phyloP scores from a whole-genome alignment of 2,329 filamentous ascomycete species.

The Apiospora koreana region DNA sequence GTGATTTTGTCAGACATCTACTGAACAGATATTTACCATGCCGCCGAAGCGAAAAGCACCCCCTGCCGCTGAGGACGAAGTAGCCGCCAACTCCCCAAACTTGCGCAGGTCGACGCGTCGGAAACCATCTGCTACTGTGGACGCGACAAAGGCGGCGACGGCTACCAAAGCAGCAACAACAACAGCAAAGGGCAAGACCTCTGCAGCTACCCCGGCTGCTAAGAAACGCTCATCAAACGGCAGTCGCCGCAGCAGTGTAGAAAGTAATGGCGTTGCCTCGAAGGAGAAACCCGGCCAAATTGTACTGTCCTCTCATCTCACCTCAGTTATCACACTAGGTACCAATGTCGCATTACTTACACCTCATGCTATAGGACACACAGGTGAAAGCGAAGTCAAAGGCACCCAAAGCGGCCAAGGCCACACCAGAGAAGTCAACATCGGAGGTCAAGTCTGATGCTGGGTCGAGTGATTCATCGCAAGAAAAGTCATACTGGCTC shows the following conservation, averaged over 20 bases:
- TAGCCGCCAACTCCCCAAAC: neutral
- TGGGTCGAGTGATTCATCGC: neutral
- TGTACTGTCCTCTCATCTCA: neutral
- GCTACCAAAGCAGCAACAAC: slow-evolving; percentile 1
- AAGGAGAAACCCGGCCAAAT: neutral
- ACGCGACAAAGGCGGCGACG: slow-evolving; percentile 8
- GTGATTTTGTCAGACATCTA: too few relatives aligned
- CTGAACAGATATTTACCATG: neutral
- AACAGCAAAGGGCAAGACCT: neutral
- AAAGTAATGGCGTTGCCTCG: neutral
- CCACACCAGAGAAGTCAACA: neutral
- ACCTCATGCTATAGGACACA: neutral
- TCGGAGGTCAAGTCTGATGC: neutral
- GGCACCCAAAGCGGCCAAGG: neutral
- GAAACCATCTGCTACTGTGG: slow-evolving; percentile 16
- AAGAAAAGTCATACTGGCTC: slow-evolving; percentile 64
- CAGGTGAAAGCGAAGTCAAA: neutral
- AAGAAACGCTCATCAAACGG: neutral
- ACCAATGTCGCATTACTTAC: neutral
- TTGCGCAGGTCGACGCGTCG: slow-evolving; percentile 26
- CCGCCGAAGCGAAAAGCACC: slow-evolving; percentile 26
- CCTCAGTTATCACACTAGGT: neutral
- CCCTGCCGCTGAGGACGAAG: slow-evolving; percentile 16
- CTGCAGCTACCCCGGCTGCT: neutral
- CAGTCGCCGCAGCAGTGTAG: neutral